Conservation (phyloP, 208 protist genomes). For the Leishmania guyanensis region DNA sequence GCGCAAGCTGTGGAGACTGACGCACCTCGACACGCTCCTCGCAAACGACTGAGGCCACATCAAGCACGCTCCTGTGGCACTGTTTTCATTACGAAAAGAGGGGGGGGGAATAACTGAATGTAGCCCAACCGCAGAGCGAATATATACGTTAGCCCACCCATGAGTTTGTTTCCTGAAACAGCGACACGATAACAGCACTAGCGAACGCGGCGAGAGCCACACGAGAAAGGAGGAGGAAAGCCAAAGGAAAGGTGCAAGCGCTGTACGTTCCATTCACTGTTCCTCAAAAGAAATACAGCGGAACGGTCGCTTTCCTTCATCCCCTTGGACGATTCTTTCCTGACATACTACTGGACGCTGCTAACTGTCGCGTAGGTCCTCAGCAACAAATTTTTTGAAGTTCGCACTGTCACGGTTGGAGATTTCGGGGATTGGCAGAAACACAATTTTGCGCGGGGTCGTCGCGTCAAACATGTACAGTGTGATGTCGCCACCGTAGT, state of each 20-base stretch:
- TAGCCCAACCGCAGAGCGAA: background rate
- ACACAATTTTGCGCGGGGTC: constrained; percentile 76
- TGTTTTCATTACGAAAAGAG: background rate
- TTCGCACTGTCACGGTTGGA: constrained; percentile 68
- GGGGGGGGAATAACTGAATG: background rate
- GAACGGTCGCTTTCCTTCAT: background rate
- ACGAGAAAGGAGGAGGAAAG: too few species aligned
- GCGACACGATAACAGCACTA: background rate
- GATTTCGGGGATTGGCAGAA: constrained; percentile 81
- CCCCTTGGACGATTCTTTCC: background rate
- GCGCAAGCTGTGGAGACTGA: background rate
- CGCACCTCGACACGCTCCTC: background rate
- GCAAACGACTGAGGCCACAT: background rate
- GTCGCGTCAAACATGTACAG: constrained; percentile 91
- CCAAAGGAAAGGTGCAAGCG: background rate
- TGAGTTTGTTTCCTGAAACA: background rate
- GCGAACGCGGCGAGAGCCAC: background rate
- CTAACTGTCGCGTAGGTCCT: constrained; percentile 42
- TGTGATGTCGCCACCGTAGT: constrained; percentile 75
- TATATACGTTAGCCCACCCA: background rate
- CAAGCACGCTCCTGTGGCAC: background rate
- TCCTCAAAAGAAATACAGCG: background rate
- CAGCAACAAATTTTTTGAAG: constrained; percentile 81
- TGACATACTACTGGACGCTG: background rate
- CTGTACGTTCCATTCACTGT: background rate